Evolutionary conservation across 2,329 filamentous ascomycete species (phyloP).

Genomic region (Fusarium oxysporum): DNA sequence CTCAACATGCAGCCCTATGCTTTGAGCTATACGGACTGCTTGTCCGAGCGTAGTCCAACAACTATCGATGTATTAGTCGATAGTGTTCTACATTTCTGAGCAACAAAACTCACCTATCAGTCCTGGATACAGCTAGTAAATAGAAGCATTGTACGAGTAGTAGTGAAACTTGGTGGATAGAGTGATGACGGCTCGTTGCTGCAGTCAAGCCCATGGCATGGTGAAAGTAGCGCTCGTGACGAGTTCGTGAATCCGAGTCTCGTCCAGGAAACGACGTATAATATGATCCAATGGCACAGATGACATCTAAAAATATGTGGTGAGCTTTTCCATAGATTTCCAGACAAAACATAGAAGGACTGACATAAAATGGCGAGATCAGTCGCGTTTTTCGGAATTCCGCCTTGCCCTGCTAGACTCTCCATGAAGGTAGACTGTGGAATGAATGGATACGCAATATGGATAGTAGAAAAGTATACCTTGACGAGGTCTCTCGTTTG

Average conservation of each 20-base stretch:
- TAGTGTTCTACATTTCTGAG: too few species aligned
- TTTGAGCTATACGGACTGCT: neutral
- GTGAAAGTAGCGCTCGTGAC: neutral
- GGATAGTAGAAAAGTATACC: neutral
- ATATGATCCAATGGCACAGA: neutral
- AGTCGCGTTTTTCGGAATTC: neutral
- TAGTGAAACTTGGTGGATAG: neutral
- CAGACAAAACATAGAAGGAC: neutral
- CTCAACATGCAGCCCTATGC: neutral
- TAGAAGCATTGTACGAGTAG: neutral
- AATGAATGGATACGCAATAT: neutral
- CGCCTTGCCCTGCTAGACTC: neutral
- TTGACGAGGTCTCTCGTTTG: neutral
- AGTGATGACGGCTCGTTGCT: neutral
- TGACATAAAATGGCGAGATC: neutral
- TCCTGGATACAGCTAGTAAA: neutral
- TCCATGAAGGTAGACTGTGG: neutral
- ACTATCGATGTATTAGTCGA: neutral
- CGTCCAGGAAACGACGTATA: neutral
- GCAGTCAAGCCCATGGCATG: neutral
- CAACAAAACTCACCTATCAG: neutral
- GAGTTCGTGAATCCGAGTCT: neutral
- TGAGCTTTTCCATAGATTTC: neutral
- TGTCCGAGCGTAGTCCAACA: neutral
- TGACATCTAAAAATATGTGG: neutral